Percentiles rank a stretch among this genome's conserved stretches.
Conservation (phyloP, 169 alveolate genomes). For the Plasmodium vivax region DNA sequence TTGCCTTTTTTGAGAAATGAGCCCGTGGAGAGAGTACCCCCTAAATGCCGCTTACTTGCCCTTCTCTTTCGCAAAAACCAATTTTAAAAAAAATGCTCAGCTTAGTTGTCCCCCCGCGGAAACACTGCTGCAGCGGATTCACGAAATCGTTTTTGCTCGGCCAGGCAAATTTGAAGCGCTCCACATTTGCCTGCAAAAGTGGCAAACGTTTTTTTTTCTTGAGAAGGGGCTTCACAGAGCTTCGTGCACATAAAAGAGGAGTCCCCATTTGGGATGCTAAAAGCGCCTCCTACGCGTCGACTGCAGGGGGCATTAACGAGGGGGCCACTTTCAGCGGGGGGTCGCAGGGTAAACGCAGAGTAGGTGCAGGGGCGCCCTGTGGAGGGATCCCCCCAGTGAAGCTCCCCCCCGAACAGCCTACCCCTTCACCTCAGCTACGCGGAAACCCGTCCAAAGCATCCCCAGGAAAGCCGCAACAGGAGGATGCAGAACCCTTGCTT, state of each 20-base stretch:
- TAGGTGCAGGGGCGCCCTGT: slow-evolving; percentile 13
- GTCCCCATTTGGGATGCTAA: not conserved
- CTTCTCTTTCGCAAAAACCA: not conserved
- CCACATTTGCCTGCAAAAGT: not conserved
- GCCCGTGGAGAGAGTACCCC: not conserved
- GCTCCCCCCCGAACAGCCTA: not conserved
- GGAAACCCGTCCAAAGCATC: not conserved
- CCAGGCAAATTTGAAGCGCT: not conserved
- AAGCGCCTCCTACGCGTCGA: not conserved
- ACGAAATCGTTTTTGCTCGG: not conserved
- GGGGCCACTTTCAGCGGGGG: not conserved
- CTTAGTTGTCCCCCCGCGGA: slow-evolving; percentile 3
- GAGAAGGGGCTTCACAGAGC: not conserved
- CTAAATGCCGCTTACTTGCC: not conserved
- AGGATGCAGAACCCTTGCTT: not conserved
- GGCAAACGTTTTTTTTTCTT: not conserved
- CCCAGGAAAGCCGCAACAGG: not conserved
- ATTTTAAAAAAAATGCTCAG: slow-evolving; percentile 29
- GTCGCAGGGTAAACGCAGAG: not conserved
- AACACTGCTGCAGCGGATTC: slow-evolving; percentile 18
- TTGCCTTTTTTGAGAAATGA: not conserved
- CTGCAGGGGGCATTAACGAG: not conserved
- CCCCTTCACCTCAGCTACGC: not conserved
- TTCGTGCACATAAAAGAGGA: not conserved
- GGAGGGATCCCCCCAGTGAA: not conserved